phyloP scores from a whole-genome alignment of 1,284 basidiomycete species.

The Apiotrichum siamense region DNA sequence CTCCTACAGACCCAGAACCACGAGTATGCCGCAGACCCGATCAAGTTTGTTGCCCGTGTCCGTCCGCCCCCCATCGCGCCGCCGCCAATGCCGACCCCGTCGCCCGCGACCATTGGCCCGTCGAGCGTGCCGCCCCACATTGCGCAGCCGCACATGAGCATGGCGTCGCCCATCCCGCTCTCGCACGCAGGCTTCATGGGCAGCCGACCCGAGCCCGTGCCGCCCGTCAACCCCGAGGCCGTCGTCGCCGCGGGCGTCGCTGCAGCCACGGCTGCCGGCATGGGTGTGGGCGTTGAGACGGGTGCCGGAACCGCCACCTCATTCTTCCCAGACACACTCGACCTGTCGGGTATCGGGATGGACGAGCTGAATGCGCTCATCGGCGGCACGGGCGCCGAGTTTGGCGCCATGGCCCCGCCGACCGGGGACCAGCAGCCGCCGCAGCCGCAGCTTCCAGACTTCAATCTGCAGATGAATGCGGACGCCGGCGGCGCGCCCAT shows the following conservation, averaged over 20 bases:
- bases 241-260: not conserved
- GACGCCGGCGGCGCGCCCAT: not conserved
- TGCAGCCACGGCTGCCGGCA: not conserved
- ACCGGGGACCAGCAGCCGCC: too few relatives aligned
- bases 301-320: conserved; percentile 2
- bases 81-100: conserved; percentile 13
- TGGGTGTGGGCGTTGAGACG: not conserved
- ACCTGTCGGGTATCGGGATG: conserved; percentile 15
- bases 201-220: conserved; percentile 3
- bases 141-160: conserved; percentile 1
- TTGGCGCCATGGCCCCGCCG: too few relatives aligned
- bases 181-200: conserved; percentile 20
- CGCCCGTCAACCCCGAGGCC: conserved; percentile 1
- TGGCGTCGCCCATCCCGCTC: conserved; percentile 24
- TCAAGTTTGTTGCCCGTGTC: conserved; percentile 18
- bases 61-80: conserved; percentile 16
- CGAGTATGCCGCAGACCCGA: conserved; percentile 15
- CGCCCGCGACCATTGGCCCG: conserved; percentile 9
- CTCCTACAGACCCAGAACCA: conserved; percentile 6
- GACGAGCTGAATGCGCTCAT: conserved; percentile 25
- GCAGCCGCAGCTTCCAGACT: not conserved
- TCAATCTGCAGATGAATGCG: not conserved
- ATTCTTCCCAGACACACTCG: conserved; percentile 12
- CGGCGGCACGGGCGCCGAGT: conserved; percentile 12
- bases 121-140: conserved; percentile 12